These are phyloP conservation scores for Neobulgaria alba DNA, from an alignment of 2,329 filamentous ascomycete species.

Conservation along the genomic window DNA sequence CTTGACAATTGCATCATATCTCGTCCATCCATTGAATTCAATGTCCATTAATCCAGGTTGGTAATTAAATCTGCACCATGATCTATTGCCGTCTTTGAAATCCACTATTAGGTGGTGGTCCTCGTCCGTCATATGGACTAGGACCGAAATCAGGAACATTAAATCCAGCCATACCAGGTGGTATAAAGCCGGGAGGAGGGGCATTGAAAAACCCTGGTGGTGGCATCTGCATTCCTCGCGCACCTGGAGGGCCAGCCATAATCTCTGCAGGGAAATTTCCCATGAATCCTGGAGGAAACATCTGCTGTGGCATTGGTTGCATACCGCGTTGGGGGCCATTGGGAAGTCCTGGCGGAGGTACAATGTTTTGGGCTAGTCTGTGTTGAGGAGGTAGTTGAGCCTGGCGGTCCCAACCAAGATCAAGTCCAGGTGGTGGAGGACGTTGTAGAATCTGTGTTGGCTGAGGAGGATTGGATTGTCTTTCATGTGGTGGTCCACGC, in stretches of 20 bases:
- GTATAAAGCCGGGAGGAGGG: constrained; percentile 44
- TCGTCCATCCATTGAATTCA: no score
- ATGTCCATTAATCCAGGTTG: no score
- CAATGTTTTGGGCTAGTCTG: constrained; percentile 39
- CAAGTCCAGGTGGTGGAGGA: constrained; percentile 51
- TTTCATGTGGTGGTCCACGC: constrained; percentile 23
- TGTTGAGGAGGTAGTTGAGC: constrained; percentile 18
- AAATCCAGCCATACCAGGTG: constrained; percentile 47
- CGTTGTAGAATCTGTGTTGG: constrained; percentile 58
- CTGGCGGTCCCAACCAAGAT: constrained; percentile 37
- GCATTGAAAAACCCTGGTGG: constrained; percentile 35
- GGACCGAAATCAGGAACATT: constrained; percentile 45
- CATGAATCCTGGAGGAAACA: constrained; percentile 54
- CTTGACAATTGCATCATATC: no score
- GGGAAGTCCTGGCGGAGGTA: constrained; percentile 51
- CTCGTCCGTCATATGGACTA: constrained; percentile 46
- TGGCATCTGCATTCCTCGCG: constrained; percentile 36
- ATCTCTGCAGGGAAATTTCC: constrained; percentile 39
- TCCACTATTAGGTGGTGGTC: constrained; percentile 43
- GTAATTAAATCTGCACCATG: no score
- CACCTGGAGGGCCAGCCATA: constrained; percentile 30
- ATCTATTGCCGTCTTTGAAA: constrained; percentile 35
- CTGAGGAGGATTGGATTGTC: constrained; percentile 35
- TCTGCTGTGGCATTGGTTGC: constrained; percentile 44
- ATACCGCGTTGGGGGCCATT: constrained; percentile 17